These are phyloP conservation scores for Sedum album DNA, from an alignment of 164 flowering plant species.

Conservation along the genomic window DNA sequence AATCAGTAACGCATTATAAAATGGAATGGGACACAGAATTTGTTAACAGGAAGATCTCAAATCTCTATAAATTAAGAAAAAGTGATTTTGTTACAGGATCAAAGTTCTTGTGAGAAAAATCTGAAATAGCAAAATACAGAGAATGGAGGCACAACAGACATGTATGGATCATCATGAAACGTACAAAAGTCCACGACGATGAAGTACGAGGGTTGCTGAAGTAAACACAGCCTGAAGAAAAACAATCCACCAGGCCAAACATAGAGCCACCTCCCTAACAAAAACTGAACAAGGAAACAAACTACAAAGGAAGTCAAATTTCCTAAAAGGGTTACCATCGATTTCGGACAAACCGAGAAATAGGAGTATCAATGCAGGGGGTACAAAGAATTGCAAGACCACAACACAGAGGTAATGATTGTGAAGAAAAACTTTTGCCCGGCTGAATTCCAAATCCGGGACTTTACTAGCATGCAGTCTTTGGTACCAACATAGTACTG, in stretches of 20 bases:
- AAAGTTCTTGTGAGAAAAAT: neutral
- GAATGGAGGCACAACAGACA: neutral
- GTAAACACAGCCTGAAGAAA: constrained; percentile 55
- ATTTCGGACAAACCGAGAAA: constrained; percentile 64
- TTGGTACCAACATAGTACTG: constrained; percentile 89
- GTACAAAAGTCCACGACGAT: constrained; percentile 55
- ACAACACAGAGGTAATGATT: constrained; percentile 73
- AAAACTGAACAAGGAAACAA: constrained; percentile 41
- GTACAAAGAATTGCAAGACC: constrained; percentile 63
- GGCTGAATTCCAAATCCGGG: constrained; percentile 88
- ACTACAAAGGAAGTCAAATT: constrained; percentile 25
- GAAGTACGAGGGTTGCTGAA: constrained; percentile 45
- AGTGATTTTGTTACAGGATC: neutral
- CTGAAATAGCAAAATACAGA: neutral
- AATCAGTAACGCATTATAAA: neutral
- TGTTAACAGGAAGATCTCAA: neutral
- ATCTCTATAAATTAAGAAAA: neutral
- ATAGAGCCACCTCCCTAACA: constrained; percentile 49
- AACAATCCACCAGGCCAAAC: constrained; percentile 88
- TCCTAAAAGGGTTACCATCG: constrained; percentile 28
- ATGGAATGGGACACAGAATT: neutral
- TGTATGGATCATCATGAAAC: constrained; percentile 37
- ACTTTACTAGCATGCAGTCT: constrained; percentile 81
- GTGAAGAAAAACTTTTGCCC: constrained; percentile 92
- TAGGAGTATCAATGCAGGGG: constrained; percentile 56